A percentile compares a stretch with the other conserved stretches of the same genome.
These are phyloP conservation scores for Dicorynia guianensis DNA, from an alignment of 306 rosid genomes.

Conservation along the genomic window DNA sequence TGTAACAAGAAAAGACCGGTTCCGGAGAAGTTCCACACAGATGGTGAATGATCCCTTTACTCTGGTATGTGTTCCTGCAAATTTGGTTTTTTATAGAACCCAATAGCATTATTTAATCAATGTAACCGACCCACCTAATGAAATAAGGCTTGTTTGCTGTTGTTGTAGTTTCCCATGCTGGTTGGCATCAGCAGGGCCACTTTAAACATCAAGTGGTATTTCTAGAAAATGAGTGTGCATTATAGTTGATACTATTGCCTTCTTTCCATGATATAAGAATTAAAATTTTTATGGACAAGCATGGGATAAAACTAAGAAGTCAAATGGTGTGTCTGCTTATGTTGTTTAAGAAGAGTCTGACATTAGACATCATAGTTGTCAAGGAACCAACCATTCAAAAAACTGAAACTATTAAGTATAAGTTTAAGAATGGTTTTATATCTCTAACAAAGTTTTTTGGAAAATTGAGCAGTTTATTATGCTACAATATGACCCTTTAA, in stretches of 20 bases:
- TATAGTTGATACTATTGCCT: slow-evolving; percentile 6
- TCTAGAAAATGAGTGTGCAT: slow-evolving; percentile 6
- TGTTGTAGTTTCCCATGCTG: slow-evolving; percentile 16
- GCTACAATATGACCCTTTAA: no score
- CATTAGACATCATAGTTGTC: no score
- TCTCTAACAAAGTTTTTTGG: no score
- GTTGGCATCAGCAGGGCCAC: slow-evolving; percentile 20
- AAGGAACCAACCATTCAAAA: no score
- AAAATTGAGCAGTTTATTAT: no score
- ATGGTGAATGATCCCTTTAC: slow-evolving; percentile 93
- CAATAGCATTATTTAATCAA: no score
- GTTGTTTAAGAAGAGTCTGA: not conserved
- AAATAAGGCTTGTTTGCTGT: no score
- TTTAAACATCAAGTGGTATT: slow-evolving; percentile 3
- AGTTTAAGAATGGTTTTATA: no score
- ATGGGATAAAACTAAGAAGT: not conserved
- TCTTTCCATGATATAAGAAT: slow-evolving; percentile 2
- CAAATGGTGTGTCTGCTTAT: slow-evolving; percentile 2
- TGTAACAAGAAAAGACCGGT: slow-evolving; percentile 87
- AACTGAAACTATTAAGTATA: no score
- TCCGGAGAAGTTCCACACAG: slow-evolving; percentile 94
- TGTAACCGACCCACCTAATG: no score
- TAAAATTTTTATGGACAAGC: no score
- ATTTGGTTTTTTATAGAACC: no score
- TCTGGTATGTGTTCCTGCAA: slow-evolving; percentile 81